Percentiles rank a stretch among this genome's conserved stretches.
Conservation (phyloP, 257 asterid species). For the Oldenlandia corymbosa region DNA sequence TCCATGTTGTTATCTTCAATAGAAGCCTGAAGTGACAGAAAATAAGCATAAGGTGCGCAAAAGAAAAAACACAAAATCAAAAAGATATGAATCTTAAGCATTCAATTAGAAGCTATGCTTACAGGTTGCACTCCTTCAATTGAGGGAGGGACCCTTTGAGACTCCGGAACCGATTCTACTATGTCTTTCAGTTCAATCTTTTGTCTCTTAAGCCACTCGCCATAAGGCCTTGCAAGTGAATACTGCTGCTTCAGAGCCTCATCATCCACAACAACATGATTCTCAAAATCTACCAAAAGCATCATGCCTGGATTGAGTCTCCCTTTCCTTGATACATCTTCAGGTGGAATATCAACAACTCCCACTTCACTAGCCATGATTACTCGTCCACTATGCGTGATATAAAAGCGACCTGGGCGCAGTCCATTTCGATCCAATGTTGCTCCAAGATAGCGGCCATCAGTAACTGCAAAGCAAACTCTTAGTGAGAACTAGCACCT, state of each 20-base stretch:
- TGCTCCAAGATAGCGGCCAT: constrained; percentile 99
- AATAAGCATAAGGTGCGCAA: constrained; percentile 17
- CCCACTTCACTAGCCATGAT: constrained; percentile 99
- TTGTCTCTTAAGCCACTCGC: constrained; percentile 85
- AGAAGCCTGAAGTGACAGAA: constrained; percentile 43
- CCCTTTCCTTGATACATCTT: constrained; percentile 91
- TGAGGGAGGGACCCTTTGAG: constrained; percentile 62
- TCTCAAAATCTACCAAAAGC: constrained; percentile 99
- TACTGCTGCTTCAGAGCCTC: constrained; percentile 96
- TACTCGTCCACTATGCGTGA: constrained; percentile 96
- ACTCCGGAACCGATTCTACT: constrained; percentile 69
- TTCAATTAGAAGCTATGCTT: constrained; percentile 28
- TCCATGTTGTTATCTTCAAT: constrained; percentile 74
- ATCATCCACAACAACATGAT: constrained; percentile 91
- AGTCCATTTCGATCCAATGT: constrained; percentile 95
- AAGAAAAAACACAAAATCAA: constrained; percentile 11
- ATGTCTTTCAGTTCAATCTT: constrained; percentile 80
- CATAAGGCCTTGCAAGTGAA: constrained; percentile 89
- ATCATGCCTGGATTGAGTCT: constrained; percentile 99
- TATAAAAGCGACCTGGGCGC: constrained; percentile 96
- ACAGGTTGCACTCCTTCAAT: constrained; percentile 77
- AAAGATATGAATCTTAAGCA: not conserved
- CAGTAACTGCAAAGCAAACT: constrained; percentile 75
- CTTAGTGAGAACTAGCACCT: constrained; percentile 20
- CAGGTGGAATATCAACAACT: constrained; percentile 96